Evolutionary conservation across 495 filamentous ascomycete species (phyloP).

Genomic region (Aspergillus sclerotioniger): DNA sequence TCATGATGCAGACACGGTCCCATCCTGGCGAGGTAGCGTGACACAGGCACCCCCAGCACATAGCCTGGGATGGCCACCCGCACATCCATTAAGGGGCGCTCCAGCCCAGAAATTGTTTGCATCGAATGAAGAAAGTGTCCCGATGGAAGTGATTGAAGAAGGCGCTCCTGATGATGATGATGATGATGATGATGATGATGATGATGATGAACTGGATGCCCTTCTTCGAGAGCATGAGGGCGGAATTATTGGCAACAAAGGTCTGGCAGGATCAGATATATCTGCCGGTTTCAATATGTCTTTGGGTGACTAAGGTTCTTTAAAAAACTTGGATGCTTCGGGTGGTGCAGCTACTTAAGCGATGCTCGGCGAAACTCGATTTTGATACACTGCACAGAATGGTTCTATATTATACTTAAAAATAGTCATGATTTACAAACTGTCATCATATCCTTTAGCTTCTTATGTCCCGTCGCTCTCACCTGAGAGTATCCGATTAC

Average conservation of each 20-base stretch:
- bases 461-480: too few relatives aligned
- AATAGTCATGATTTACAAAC: too few relatives aligned
- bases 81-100: not conserved
- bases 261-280: not conserved
- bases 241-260: not conserved
- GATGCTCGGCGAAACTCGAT: too few relatives aligned
- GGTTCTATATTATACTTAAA: too few relatives aligned
- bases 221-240: slow-evolving; percentile 37
- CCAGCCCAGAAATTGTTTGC: slow-evolving; percentile 29
- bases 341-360: too few relatives aligned
- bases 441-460: too few relatives aligned
- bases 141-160: slow-evolving; percentile 9
- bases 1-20: not conserved
- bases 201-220: slow-evolving; percentile 38
- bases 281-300: not conserved
- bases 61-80: not conserved
- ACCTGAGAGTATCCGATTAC: too few relatives aligned
- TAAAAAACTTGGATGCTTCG: not conserved
- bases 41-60: not conserved
- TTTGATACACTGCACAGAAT: too few relatives aligned
- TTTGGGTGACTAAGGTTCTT: not conserved
- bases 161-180: slow-evolving; percentile 26
- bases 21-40: not conserved
- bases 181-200: slow-evolving; percentile 35
- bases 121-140: slow-evolving; percentile 14